Base-by-base conservation (phyloP, 2,329 filamentous ascomycete genomes). In the Diaporthe eres region DNA sequence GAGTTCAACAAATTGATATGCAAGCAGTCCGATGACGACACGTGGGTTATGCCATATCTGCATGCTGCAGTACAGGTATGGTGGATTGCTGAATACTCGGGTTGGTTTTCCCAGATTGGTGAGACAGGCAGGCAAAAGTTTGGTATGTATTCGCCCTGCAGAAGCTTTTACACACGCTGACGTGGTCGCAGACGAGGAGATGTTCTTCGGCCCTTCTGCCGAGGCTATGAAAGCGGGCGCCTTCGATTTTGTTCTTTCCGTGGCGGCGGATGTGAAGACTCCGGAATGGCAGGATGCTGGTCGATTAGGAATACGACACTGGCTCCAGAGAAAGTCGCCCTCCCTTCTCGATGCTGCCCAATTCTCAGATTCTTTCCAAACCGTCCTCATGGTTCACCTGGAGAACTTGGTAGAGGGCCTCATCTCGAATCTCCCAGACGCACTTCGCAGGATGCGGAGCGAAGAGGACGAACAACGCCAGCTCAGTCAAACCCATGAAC, bases 21-120 rank as follows among this genome's bases (percentile, higher is more conserved):
- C 78, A 89, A 90, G 51, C 89, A 90, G 25, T 86, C 90, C 61
- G 94, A 95, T 68, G 91, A 92, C 76, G 87, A 93, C 57, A 86
- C 89, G 22, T 98, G 95, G 94, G 88, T 90, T 31, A 83, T 98
- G 53, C 88, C 92, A 22, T 93, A 93, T 79, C 89, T 98, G 17
- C 93, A 96, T 80, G 94, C 96, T 61, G 93, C 95, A 4, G 90
- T 96, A 17, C 90, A 91, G 73, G 91, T 93, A 6, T 95, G 94
- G 90, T 99, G 97, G 97, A 89, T 98, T 63, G 93, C 95, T 44
- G 95, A 98, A 81, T 98, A 98, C 84, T 97, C 94, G 79, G 95
- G 95, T 3, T 94, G 95, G 88, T 98, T 96, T 82, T 89, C 94
- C 75, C 95, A 98, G 79, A 90, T 93, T 80, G 90, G 91, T 28